Evolutionary conservation across 352 stramenopile species (phyloP).

Genomic region (Pythium guiyangense): DNA sequence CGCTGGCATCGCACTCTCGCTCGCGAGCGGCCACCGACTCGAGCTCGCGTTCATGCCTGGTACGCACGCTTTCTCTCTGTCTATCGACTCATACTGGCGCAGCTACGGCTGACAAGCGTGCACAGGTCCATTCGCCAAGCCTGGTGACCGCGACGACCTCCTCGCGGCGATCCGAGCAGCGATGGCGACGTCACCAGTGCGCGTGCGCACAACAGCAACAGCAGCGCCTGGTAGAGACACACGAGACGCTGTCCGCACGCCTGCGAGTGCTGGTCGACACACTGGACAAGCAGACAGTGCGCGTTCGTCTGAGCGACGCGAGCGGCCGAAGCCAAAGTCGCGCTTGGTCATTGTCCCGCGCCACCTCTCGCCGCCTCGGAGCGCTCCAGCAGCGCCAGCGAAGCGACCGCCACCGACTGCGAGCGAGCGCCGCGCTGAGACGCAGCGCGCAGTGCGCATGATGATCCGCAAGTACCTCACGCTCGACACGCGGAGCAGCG

Average conservation of each 20-base stretch:
- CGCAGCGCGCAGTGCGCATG: conserved; percentile 17
- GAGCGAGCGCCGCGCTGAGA: not conserved
- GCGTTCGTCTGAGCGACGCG: too few species aligned
- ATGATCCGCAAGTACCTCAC: conserved; percentile 40
- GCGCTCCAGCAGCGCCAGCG: not conserved
- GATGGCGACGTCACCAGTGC: not conserved
- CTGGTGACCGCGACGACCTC: conserved; percentile 40
- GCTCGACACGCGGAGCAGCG: conserved; percentile 31
- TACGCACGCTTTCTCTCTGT: conserved; percentile 2
- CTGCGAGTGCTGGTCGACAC: too few species aligned
- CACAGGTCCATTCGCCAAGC: conserved; percentile 26
- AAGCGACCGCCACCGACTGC: not conserved
- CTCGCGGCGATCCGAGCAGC: conserved; percentile 20
- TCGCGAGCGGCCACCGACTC: conserved; percentile 29
- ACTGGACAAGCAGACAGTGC: too few species aligned
- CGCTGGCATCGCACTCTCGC: conserved; percentile 30
- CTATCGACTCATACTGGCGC: not conserved
- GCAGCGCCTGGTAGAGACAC: not conserved
- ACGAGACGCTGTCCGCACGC: too few species aligned
- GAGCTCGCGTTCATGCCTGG: conserved; percentile 64
- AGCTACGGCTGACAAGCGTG: not conserved
- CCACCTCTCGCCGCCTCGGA: too few species aligned
- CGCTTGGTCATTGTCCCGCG: too few species aligned
- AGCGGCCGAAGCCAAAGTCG: too few species aligned
- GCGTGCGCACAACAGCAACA: not conserved